These are phyloP conservation scores for Daedaleopsis sinensis DNA, from an alignment of 768 basidiomycete species.

Conservation along the genomic window DNA sequence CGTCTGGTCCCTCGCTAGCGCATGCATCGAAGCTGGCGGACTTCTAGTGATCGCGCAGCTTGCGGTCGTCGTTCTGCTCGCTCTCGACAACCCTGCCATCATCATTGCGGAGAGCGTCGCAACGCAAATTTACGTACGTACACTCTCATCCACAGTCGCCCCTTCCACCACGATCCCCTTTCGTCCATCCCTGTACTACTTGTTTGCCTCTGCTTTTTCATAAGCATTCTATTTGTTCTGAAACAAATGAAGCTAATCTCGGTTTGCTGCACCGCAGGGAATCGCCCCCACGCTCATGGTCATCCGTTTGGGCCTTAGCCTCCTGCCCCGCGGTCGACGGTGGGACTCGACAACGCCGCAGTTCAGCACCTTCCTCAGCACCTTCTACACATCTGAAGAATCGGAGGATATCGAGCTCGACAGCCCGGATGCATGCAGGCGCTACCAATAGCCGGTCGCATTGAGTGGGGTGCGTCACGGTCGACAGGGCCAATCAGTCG, in stretches of 20 bases:
- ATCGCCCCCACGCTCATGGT: slow-evolving; percentile 20
- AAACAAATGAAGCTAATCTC: background rate
- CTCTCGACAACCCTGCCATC: slow-evolving; percentile 4
- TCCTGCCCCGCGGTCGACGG: slow-evolving; percentile 13
- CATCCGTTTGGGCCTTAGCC: slow-evolving; percentile 12
- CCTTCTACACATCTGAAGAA: slow-evolving; percentile 2
- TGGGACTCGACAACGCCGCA: slow-evolving; percentile 9
- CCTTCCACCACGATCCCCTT: background rate
- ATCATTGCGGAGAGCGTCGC: slow-evolving; percentile 12
- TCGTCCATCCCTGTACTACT: background rate
- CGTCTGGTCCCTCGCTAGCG: background rate
- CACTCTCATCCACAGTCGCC: background rate
- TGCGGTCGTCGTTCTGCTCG: slow-evolving; percentile 6
- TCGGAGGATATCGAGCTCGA: slow-evolving; percentile 9
- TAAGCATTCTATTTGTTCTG: too few species aligned
- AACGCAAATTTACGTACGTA: slow-evolving; percentile 16
- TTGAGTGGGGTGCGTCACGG: too few species aligned
- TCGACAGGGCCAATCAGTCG: too few species aligned
- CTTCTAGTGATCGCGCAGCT: slow-evolving; percentile 9
- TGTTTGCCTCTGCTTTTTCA: too few species aligned
- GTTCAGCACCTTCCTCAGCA: slow-evolving; percentile 18
- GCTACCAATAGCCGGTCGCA: too few species aligned
- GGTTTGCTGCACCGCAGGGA: slow-evolving; percentile 2
- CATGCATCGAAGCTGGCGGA: slow-evolving; percentile 13
- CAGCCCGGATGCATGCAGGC: background rate